phyloP scores from a whole-genome alignment of 2,329 filamentous ascomycete species.

The Aspergillus calidoustus region DNA sequence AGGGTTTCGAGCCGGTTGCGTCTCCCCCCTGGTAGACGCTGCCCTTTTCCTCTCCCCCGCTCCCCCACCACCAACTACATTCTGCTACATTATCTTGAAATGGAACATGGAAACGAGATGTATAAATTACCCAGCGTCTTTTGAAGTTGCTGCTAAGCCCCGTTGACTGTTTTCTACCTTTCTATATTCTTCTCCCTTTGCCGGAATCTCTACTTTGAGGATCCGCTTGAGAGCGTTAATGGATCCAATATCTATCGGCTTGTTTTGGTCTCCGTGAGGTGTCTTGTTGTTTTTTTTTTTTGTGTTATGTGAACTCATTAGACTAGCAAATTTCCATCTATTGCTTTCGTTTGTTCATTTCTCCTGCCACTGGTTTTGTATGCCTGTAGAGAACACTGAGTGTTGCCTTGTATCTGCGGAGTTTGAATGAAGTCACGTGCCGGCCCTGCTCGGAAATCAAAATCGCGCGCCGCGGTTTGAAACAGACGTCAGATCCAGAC shows the following conservation, averaged over 20 bases:
- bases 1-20: slow-evolving; percentile 41
- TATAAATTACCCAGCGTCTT: slow-evolving; percentile 38
- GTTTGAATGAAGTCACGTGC: slow-evolving; percentile 16
- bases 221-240: slow-evolving; percentile 39
- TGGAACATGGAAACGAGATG: slow-evolving; percentile 40
- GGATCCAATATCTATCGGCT: slow-evolving; percentile 39
- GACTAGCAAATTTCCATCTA: slow-evolving; percentile 33
- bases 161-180: slow-evolving; percentile 26
- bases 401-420: neutral
- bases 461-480: slow-evolving; percentile 1
- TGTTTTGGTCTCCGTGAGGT: slow-evolving; percentile 37
- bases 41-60: slow-evolving; percentile 17
- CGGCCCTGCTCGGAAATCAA: slow-evolving; percentile 13
- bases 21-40: slow-evolving; percentile 21
- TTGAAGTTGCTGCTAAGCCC: slow-evolving; percentile 24
- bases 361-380: neutral
- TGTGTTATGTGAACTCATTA: slow-evolving; percentile 31
- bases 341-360: slow-evolving; percentile 21
- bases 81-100: slow-evolving; percentile 25
- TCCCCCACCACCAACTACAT: neutral
- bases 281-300: slow-evolving; percentile 26
- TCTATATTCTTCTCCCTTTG: slow-evolving; percentile 21
- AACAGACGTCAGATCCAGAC: neutral
- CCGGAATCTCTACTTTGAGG: slow-evolving; percentile 33
- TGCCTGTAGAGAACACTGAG: neutral